Evolutionary conservation across 2,329 filamentous ascomycete species (phyloP), one percentile per base, ranked within the genome.

Genomic region (Colletotrichum sp.): DNA sequence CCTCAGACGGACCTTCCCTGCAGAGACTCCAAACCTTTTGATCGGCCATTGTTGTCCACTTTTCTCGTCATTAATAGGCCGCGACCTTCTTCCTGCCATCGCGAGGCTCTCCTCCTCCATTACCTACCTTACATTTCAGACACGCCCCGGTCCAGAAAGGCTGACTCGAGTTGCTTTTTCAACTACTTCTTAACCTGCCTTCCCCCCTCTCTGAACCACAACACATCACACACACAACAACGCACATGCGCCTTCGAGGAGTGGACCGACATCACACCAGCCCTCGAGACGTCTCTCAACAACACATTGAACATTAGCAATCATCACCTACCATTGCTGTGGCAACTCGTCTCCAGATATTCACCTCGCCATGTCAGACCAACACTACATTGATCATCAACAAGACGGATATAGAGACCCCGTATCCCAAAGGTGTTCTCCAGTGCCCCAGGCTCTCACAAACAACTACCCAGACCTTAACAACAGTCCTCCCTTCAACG

Each of bases 111-210:
- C 70, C 60, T 57, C 71, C 52, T 44, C 61, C 66, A 63, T 61
- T 65, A 32, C 60, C 52, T 44, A 44, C 60, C 61, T 61, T 65
- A 39, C 65, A 76, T 61, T 74, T 75, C 71, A 81, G 79, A 81
- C 79, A 76, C 71, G 78, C 78, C 81, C 75, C 74, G 75, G 77
- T 80, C 78, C 82, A 72, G 77, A 79, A 77, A 82, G 82, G 81
- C 82, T 81, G 77, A 78, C 71, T 77, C 60, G 57, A 68, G 19
- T 69, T 59, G 27, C 30, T 57, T 44, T 16, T 48, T 65, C 70
- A 59, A 52, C 55, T 74, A 48, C 71, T 73, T 75, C 59, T 68
- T 73, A 76, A 60, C 34, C 39, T 68, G 32, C 64, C 59, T 28
- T n/a, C 36, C 6, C 30, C 64, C 70, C 59, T 30, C 11, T 27